phyloP scores from a whole-genome alignment of 306 rosid genomes.

The Potentilla sterilis region DNA sequence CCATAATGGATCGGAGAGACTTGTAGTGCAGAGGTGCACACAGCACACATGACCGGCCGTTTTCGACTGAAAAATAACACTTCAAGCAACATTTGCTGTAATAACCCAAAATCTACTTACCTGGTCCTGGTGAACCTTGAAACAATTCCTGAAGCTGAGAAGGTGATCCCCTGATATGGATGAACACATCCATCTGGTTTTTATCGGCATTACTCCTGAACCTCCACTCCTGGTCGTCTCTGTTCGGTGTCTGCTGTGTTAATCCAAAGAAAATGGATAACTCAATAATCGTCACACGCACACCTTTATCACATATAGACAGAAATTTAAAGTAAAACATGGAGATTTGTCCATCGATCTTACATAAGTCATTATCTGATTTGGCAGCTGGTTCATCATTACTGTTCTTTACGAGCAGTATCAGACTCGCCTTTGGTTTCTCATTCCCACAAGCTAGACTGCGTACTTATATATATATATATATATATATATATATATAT shows the following conservation, averaged over 20 bases:
- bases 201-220: background rate
- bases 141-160: background rate
- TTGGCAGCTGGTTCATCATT: background rate
- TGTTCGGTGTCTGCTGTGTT: background rate
- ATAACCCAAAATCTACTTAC: background rate
- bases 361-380: background rate
- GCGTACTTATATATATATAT: background rate
- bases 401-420: background rate
- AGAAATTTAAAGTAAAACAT: background rate
- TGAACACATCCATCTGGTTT: background rate
- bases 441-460: background rate
- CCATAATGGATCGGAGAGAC: too few relatives aligned
- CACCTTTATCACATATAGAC: background rate
- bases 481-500: background rate
- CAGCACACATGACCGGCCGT: background rate
- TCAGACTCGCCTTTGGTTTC: background rate
- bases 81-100: background rate
- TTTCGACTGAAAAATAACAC: background rate
- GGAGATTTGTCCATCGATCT: background rate
- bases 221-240: slow-evolving; percentile 1
- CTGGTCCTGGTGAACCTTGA: background rate
- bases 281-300: background rate
- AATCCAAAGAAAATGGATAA: background rate
- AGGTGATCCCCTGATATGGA: background rate
- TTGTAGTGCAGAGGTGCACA: too few relatives aligned